phyloP scores from a whole-genome alignment of 257 asterid species.

The Solanum okadae region DNA sequence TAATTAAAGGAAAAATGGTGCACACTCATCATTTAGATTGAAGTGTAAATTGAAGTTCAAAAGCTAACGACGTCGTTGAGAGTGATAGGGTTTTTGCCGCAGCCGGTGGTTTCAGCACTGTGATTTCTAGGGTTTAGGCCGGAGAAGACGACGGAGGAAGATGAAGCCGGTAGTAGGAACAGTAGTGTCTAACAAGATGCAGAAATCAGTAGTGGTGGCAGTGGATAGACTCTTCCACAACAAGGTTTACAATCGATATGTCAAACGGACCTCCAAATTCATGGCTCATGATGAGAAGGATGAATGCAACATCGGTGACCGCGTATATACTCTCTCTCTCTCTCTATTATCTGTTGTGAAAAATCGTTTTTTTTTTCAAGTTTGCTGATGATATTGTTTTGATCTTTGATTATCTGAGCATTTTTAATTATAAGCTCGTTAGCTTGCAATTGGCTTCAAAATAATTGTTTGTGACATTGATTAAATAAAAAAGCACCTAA shows the following conservation, averaged over 20 bases:
- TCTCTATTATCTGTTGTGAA: not conserved
- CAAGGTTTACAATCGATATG: slow-evolving; percentile 73
- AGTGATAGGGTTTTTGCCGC: not conserved
- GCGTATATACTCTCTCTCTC: not conserved
- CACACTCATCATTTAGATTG: not conserved
- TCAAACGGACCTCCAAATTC: slow-evolving; percentile 86
- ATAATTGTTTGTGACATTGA: not conserved
- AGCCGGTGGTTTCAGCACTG: not conserved
- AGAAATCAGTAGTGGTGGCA: slow-evolving; percentile 93
- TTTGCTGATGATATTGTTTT: not conserved
- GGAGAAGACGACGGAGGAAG: not conserved
- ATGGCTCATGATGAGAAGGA: slow-evolving; percentile 79
- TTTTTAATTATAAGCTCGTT: not conserved
- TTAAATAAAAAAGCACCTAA: not conserved
- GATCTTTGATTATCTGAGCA: not conserved
- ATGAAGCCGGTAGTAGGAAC: slow-evolving; percentile 84
- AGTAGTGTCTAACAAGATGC: slow-evolving; percentile 83
- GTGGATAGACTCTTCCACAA: slow-evolving; percentile 78
- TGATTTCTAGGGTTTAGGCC: not conserved
- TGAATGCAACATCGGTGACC: not conserved
- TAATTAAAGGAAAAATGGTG: not conserved
- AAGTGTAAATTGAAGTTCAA: not conserved
- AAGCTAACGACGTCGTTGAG: not conserved
- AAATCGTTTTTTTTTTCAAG: not conserved
- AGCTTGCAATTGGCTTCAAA: not conserved